These are phyloP conservation scores for Lactarius hatsudake DNA, from an alignment of 768 basidiomycete species.

Conservation along the genomic window DNA sequence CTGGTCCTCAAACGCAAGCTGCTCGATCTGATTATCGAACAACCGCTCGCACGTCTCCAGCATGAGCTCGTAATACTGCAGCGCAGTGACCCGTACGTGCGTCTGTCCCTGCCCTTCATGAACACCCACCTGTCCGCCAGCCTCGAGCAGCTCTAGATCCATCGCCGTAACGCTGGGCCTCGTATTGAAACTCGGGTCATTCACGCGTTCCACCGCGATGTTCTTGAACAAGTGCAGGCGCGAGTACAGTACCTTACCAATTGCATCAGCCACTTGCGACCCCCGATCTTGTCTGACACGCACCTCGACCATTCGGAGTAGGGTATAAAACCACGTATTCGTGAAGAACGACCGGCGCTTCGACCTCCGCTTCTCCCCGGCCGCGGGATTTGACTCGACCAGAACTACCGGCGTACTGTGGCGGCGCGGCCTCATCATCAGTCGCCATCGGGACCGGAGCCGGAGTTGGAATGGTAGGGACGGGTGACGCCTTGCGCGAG, in stretches of 20 bases:
- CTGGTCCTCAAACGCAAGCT: conserved; percentile 84
- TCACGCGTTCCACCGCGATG: conserved; percentile 51
- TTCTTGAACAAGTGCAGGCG: conserved; percentile 78
- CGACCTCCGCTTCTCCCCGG: conserved; percentile 32
- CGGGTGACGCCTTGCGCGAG: conserved; percentile 63
- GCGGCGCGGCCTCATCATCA: conserved; percentile 32
- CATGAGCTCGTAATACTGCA: conserved; percentile 77
- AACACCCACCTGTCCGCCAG: conserved; percentile 24
- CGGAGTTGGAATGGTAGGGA: neutral
- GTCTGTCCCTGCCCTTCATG: conserved; percentile 26
- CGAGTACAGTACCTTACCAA: conserved; percentile 69
- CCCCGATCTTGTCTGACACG: conserved; percentile 28
- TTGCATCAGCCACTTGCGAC: neutral
- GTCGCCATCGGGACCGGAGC: conserved; percentile 35
- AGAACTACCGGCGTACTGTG: too few species aligned
- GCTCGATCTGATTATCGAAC: conserved; percentile 92
- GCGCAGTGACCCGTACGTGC: conserved; percentile 41
- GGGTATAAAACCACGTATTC: conserved; percentile 84
- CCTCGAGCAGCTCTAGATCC: conserved; percentile 38
- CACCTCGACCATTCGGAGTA: conserved; percentile 86
- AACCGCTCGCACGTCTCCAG: conserved; percentile 85
- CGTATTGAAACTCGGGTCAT: conserved; percentile 29
- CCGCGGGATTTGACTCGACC: neutral
- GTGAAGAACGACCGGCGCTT: conserved; percentile 73
- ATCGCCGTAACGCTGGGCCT: conserved; percentile 39